Evolutionary conservation across 306 rosid species (phyloP), one percentile per base, ranked within the genome.

Genomic region (Quercus bicolor): DNA sequence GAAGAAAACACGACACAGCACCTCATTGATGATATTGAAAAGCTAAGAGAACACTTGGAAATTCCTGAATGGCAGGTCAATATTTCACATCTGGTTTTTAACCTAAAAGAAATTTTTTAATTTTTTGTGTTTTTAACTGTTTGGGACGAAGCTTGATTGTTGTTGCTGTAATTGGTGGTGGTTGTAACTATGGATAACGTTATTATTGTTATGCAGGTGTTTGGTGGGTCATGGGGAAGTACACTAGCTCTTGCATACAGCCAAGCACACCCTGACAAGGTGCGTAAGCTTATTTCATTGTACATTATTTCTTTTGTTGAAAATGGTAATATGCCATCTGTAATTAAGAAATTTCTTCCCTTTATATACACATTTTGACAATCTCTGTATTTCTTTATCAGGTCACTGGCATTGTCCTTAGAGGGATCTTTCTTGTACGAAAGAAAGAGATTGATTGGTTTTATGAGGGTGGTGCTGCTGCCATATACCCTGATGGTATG

Each of bases 211-310:
- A 62, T 84, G 60, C 85, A 95, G 98, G 96, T 95, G 73, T 95
- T 92, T 80, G 98, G 98, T 56, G 98, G 97, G 54, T 95, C 98
- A 68, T 91, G 98, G 97, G 98, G 98, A 77, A 94, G 98, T 83
- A 92, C 98, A 23, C 92, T 94, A 65, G 83, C 97, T 70, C 98
- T 95, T 81, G 96, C 97, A 33, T 95, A 95, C 82, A 90, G 98
- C 86, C 98, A 95, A 78, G 79, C 93, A 81, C 96, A 92, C 82
- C 96, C 98, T 5, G 95, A 91, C 65, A 92, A 94, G 97, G 98
- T 92, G 75, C 56, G 56, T 78, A 75, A 19, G 33, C 61, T 70
- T 76, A 73, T 61, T 78, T 65, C 59, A 21, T 56, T 81, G 61
- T 52, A 78, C 20, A 74, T 74, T 75, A 43, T 72, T 72, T 78